phyloP scores from a whole-genome alignment of 768 basidiomycete genomes.

The Tylopilus rubrobrunneus region DNA sequence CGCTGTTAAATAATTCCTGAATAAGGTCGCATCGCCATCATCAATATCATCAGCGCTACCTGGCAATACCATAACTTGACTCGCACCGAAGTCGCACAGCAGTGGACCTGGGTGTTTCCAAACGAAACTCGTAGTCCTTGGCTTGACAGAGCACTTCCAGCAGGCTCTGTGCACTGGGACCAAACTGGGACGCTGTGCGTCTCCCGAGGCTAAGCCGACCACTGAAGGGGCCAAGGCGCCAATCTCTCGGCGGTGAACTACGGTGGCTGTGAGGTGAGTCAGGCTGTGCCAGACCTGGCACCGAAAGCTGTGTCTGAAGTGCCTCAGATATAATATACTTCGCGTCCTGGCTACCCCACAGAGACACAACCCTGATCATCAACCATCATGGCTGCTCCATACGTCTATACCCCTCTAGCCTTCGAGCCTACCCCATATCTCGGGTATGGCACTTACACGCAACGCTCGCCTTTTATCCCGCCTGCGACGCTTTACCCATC shows the following conservation, averaged over 20 bases:
- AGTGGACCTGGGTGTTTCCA: not conserved
- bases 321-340: slow-evolving; percentile 15
- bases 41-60: not conserved
- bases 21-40: not conserved
- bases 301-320: slow-evolving; percentile 13
- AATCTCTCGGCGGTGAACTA: slow-evolving; percentile 2
- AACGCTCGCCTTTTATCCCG: slow-evolving; percentile 44
- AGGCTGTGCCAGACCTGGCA: slow-evolving; percentile 11
- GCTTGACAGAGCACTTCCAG: no score
- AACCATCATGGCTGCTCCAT: slow-evolving; percentile 38
- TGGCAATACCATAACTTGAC: not conserved
- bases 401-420: slow-evolving; percentile 38
- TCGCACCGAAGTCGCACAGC: not conserved
- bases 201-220: not conserved
- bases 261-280: slow-evolving; percentile 20
- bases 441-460: slow-evolving; percentile 30
- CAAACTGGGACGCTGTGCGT: slow-evolving; percentile 4
- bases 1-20: not conserved
- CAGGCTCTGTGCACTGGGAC: no score
- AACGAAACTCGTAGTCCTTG: not conserved
- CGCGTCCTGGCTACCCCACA: not conserved
- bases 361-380: not conserved
- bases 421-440: slow-evolving; percentile 35
- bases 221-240: not conserved
- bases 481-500: slow-evolving; percentile 32